Base-by-base conservation (phyloP, 2,329 filamentous ascomycete genomes). In the Diaporthe eres region DNA sequence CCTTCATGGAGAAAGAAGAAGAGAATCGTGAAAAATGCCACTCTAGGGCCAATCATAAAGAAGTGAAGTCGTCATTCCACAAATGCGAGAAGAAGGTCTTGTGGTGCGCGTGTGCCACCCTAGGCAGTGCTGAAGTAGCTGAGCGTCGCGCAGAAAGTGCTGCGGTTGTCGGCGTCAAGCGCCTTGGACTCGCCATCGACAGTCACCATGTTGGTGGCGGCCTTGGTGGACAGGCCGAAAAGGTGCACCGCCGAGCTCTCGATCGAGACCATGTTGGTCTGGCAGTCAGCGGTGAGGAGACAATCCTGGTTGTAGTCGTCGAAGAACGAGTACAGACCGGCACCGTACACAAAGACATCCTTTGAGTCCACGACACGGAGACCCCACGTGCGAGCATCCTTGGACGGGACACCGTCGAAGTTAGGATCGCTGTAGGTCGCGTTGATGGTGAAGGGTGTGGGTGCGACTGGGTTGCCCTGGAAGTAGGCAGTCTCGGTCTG, bases 401-500 rank as follows among this genome's bases (percentile, higher is more conserved):
- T 75, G n/a, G 83, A 83, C 70, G 81, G 79, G 28, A 85, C 86
- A 63, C 85, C 80, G 25, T 81, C 85, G 82, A 97, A 98, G 79
- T 92, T 89, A 0, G 95, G 94, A 82, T 96, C 94, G 63, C 83
- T 84, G 80, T 88, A 94, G 9, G 85, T 85, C 25, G 88, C 78
- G 80, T 93, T 91, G 77, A 87, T 85, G 0, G 86, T 86, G 84
- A 94, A 95, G 53, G 92, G 94, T 13, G 90, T 87, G 13, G 90
- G 88, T 3, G 94, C 90, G 79, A 93, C 90, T 6, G 95, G 95
- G 86, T 96, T 96, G 82, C 93, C 90, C 86, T 98, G 94, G 89
- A 93, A 95, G 87, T 94, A 95, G 44, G 95, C 94, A 7, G 95
- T 98, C 86, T 98, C 96, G 4, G 94, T 94, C 86, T 98, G 96